Conservation (phyloP, 1,139 yeast species). For the Zygoascus hellenicus region DNA sequence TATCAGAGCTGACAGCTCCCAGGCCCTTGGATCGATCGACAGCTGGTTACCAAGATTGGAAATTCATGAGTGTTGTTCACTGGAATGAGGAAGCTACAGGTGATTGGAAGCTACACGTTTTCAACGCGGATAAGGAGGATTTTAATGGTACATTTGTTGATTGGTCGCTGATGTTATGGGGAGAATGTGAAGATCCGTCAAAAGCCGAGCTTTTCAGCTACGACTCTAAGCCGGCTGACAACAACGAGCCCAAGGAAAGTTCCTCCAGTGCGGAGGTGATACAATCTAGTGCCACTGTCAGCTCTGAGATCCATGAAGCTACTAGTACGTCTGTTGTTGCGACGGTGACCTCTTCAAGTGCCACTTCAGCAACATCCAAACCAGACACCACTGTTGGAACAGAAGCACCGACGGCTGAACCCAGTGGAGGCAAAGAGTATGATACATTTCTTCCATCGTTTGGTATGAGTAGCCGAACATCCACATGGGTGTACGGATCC, state of each 20-base stretch:
- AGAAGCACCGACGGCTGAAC: conserved; percentile 11
- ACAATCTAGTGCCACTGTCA: conserved; percentile 1
- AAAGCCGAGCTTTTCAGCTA: conserved; percentile 48
- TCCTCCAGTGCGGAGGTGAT: neutral
- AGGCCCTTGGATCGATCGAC: conserved; percentile 53
- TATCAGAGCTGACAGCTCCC: conserved; percentile 68
- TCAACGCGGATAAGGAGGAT: conserved; percentile 39
- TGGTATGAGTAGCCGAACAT: conserved; percentile 31
- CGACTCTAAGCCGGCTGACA: conserved; percentile 18
- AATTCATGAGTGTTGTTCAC: conserved; percentile 96
- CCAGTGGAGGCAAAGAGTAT: neutral
- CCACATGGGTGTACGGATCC: conserved; percentile 35
- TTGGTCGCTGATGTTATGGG: conserved; percentile 82
- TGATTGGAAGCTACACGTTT: conserved; percentile 70
- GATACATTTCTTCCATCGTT: conserved; percentile 29
- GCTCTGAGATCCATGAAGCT: neutral
- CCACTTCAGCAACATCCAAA: conserved; percentile 14
- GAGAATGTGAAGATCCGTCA: conserved; percentile 61
- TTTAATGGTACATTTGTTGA: conserved; percentile 45
- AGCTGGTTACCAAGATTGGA: conserved; percentile 75
- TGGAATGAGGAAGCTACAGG: conserved; percentile 92
- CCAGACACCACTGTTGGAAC: conserved; percentile 12
- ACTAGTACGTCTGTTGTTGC: conserved; percentile 5
- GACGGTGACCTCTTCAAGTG: conserved; percentile 12
- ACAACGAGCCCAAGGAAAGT: conserved; percentile 14